These are phyloP conservation scores for Diplodia mutila DNA, from an alignment of 2,329 filamentous ascomycete species.

Conservation along the genomic window DNA sequence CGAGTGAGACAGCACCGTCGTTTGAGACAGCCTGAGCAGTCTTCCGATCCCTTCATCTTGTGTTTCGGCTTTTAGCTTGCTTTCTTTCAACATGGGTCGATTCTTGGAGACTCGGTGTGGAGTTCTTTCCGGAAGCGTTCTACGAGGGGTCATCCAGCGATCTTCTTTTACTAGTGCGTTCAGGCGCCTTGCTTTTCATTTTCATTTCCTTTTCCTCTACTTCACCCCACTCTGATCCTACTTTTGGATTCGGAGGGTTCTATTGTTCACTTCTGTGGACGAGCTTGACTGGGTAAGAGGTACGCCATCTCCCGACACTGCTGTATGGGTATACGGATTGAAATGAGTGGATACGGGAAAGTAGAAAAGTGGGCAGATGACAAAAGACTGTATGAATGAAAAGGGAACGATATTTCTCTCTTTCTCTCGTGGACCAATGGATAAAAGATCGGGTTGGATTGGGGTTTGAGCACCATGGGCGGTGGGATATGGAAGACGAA, in stretches of 20 bases:
- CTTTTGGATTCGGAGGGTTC: background rate
- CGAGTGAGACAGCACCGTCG: slow-evolving; percentile 21
- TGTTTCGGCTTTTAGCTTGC: background rate
- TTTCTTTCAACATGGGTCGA: background rate
- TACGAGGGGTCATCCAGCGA: background rate
- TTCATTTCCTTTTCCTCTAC: background rate
- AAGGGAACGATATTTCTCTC: background rate
- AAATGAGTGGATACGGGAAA: background rate
- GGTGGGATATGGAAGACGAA: background rate
- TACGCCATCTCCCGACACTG: background rate
- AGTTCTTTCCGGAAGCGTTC: background rate
- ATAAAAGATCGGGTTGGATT: background rate
- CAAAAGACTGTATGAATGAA: background rate
- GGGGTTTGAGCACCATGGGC: background rate
- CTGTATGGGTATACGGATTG: background rate
- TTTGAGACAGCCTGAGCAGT: background rate
- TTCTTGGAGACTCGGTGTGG: background rate
- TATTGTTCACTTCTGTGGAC: slow-evolving; percentile 1
- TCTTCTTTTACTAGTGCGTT: background rate
- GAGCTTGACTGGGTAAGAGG: background rate
- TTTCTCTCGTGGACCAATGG: background rate
- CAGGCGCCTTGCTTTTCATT: background rate
- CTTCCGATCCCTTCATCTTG: background rate
- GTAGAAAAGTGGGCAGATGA: background rate
- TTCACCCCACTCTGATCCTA: background rate